Base-by-base conservation (phyloP, 2,329 filamentous ascomycete genomes). In the Verticillium albo-atrum region DNA sequence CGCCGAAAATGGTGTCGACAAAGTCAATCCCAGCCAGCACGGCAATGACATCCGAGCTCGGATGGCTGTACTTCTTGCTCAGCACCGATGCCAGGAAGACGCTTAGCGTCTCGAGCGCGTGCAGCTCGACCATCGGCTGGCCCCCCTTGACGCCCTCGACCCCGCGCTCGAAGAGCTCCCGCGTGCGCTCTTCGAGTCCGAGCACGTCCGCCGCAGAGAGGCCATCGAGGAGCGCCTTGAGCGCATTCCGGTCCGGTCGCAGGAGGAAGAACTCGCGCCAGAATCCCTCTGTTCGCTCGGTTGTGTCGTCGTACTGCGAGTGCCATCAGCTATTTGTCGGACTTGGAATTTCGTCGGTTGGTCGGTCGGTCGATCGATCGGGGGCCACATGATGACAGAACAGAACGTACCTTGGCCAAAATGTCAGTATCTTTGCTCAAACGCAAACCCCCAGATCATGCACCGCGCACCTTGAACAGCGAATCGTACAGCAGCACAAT, bases 221-320 rank as follows among this genome's bases (percentile, higher is more conserved):
- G n/a, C 82, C 79, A 63, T 87, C 84, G 62, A 99, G 78, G 54
- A 92, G 83, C 55, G 77, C 78, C 71, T 86, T 84, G 64, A 99
- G 78, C 55, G 86, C 83, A 4, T 80, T 73, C 58, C 85, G 82
- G 71, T 97, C 92, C 25, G 94, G 93, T 63, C 87, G 88, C 60
- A 97, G 81, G 37, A 99, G 83, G 74, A 99, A 99, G 77, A 99
- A 92, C 75, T 97, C 95, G 65, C 86, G 84, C 95, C 95, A 99
- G 77, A 97, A 99, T 51, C 92, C 94, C 62, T 97, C 92, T 1
- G 91, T 85, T 63, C 89, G 89, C 28, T 92, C 89, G 56, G 79
- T 75, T 61, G 86, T 83, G 62, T 89, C 83, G 58, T 87, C 83
- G 64, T 89, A 85, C 77, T 90, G 72, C 30, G 57, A 35, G 30